phyloP scores from a whole-genome alignment of 345 rosid genomes.

The Moringa oleifera region DNA sequence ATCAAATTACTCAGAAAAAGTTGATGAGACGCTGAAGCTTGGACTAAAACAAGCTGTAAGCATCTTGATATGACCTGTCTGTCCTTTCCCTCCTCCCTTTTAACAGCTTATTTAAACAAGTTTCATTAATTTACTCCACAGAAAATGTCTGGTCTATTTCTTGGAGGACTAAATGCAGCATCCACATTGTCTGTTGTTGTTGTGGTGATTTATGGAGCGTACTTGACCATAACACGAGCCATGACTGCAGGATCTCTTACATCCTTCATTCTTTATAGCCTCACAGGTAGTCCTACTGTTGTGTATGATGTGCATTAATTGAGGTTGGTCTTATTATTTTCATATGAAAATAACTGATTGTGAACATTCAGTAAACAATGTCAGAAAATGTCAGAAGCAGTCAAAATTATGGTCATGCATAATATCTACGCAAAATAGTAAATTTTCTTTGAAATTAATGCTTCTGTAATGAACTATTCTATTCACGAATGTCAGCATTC shows the following conservation, averaged over 20 bases:
- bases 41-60: conserved; percentile 93
- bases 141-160: conserved; percentile 69
- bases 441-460: too few relatives aligned
- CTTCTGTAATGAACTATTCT: neutral
- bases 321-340: too few relatives aligned
- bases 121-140: conserved; percentile 18
- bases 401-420: too few relatives aligned
- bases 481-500: neutral
- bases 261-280: conserved; percentile 94
- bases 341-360: too few relatives aligned
- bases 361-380: too few relatives aligned
- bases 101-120: too few relatives aligned
- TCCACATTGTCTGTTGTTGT: conserved; percentile 70
- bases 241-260: conserved; percentile 89
- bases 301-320: too few relatives aligned
- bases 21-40: conserved; percentile 74
- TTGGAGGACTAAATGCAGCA: conserved; percentile 85
- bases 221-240: conserved; percentile 74
- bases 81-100: neutral
- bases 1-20: conserved; percentile 72
- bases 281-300: conserved; percentile 66
- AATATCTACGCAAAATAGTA: too few relatives aligned
- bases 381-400: too few relatives aligned
- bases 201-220: conserved; percentile 85
- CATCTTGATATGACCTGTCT: neutral